These are phyloP conservation scores for Stachybotrys echinatus DNA, from an alignment of 2,329 filamentous ascomycete species.

Conservation along the genomic window DNA sequence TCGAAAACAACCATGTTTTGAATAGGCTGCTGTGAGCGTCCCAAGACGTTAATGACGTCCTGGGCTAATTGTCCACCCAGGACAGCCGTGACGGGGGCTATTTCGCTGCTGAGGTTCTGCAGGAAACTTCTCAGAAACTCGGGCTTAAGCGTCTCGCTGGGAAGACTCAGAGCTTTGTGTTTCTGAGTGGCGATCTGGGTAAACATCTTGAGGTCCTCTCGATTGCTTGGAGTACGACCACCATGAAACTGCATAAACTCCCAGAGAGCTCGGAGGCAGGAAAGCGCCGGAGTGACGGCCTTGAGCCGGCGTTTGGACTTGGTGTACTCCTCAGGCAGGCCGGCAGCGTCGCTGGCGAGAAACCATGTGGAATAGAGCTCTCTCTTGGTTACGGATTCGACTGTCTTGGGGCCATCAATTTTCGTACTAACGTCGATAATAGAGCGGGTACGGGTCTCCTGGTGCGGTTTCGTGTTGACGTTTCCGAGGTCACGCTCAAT, in stretches of 20 bases:
- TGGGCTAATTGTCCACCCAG: conserved; percentile 88
- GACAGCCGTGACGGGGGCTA: conserved; percentile 82
- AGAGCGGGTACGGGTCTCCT: conserved; percentile 73
- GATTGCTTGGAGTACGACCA: conserved; percentile 49
- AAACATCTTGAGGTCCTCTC: conserved; percentile 68
- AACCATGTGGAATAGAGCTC: conserved; percentile 86
- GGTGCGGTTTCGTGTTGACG: conserved; percentile 49
- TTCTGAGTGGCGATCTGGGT: conserved; percentile 72
- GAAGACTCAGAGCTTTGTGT: conserved; percentile 68
- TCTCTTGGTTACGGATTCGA: conserved; percentile 86
- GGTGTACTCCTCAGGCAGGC: conserved; percentile 62
- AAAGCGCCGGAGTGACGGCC: conserved; percentile 77
- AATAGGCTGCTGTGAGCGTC: conserved; percentile 85
- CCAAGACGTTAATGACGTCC: conserved; percentile 94
- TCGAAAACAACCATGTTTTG: conserved; percentile 95
- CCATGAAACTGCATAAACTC: conserved; percentile 59
- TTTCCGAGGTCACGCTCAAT: conserved; percentile 84
- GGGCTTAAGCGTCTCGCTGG: conserved; percentile 59
- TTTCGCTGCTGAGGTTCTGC: conserved; percentile 77
- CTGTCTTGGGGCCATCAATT: conserved; percentile 60
- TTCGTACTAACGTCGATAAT: conserved; percentile 68
- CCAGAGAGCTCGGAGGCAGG: conserved; percentile 86
- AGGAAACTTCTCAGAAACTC: conserved; percentile 79
- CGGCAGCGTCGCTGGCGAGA: conserved; percentile 72
- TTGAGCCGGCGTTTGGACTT: conserved; percentile 63